Percentiles rank a stretch among this genome's conserved stretches.
Conservation (phyloP, 208 protist species). For the Strigomonas galati region DNA sequence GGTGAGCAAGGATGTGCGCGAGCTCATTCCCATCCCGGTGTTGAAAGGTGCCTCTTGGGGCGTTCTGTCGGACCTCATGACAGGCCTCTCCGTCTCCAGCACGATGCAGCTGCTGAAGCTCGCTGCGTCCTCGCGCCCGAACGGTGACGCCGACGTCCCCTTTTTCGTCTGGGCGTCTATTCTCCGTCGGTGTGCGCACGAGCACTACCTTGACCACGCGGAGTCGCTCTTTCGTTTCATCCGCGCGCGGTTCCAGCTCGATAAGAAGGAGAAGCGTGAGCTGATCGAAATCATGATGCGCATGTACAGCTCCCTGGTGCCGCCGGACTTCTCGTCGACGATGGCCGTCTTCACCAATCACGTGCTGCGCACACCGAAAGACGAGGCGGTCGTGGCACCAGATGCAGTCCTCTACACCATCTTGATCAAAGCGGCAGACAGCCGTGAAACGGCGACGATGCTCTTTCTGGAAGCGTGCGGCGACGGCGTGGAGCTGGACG, state of each 20-base stretch:
- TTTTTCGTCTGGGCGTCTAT: slow-evolving; percentile 81
- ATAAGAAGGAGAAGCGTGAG: slow-evolving; percentile 53
- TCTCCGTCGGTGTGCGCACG: slow-evolving; percentile 69
- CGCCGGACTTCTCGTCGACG: slow-evolving; percentile 64
- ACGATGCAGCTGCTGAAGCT: slow-evolving; percentile 77
- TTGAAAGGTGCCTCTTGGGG: slow-evolving; percentile 60
- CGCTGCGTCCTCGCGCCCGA: slow-evolving; percentile 8
- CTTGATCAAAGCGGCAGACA: slow-evolving; percentile 64
- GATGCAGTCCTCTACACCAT: slow-evolving; percentile 63
- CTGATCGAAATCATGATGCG: slow-evolving; percentile 87
- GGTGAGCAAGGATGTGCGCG: slow-evolving; percentile 66
- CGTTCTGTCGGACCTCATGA: slow-evolving; percentile 77
- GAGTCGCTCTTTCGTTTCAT: slow-evolving; percentile 77
- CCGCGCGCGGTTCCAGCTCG: slow-evolving; percentile 50
- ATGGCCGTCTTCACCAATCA: slow-evolving; percentile 67
- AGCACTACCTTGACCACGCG: slow-evolving; percentile 72
- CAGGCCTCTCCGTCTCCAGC: slow-evolving; percentile 66
- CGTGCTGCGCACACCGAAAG: slow-evolving; percentile 43
- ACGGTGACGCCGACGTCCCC: slow-evolving; percentile 43
- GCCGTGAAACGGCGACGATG: slow-evolving; percentile 83
- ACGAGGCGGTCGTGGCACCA: slow-evolving; percentile 41
- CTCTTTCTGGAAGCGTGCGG: slow-evolving; percentile 82
- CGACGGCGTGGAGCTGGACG: slow-evolving; percentile 50
- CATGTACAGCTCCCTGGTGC: slow-evolving; percentile 76
- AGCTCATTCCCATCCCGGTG: slow-evolving; percentile 41